Conservation (phyloP, 1,284 basidiomycete species). For the Malassezia caprae region DNA sequence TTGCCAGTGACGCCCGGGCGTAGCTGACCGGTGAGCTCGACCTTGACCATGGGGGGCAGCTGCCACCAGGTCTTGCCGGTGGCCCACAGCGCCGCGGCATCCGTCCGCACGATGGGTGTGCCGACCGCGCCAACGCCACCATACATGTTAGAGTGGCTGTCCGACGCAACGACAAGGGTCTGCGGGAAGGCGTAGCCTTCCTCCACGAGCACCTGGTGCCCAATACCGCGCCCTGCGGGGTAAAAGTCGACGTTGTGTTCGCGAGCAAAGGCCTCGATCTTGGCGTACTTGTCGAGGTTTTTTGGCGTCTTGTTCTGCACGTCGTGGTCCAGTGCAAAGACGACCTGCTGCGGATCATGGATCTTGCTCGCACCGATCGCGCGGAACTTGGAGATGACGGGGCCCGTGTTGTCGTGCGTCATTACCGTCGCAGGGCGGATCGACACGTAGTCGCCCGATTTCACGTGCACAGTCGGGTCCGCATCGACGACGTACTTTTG, state of each 20-base stretch:
- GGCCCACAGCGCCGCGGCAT: constrained; percentile 92
- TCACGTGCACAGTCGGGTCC: constrained; percentile 57
- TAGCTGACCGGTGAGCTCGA: constrained; percentile 74
- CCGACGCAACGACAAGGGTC: constrained; percentile 61
- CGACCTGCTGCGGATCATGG: constrained; percentile 70
- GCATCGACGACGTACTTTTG: constrained; percentile 89
- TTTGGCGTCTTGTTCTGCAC: constrained; percentile 93
- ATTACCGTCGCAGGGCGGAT: constrained; percentile 86
- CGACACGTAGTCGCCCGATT: constrained; percentile 98
- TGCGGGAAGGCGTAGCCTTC: constrained; percentile 47
- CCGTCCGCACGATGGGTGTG: constrained; percentile 71
- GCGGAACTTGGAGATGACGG: constrained; percentile 83
- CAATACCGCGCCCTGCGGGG: constrained; percentile 94
- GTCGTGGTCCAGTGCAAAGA: constrained; percentile 96
- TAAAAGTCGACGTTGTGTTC: constrained; percentile 84
- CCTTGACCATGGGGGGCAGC: constrained; percentile 89
- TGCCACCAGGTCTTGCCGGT: constrained; percentile 99
- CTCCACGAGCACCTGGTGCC: constrained; percentile 50
- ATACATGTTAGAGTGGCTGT: constrained; percentile 98
- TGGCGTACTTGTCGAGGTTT: constrained; percentile 84
- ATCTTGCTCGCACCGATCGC: constrained; percentile 85
- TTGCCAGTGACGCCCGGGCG: constrained; percentile 89
- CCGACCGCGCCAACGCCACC: constrained; percentile 94
- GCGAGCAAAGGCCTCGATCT: constrained; percentile 83
- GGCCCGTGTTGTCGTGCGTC: constrained; percentile 76